A percentile compares a stretch with the other conserved stretches of the same genome.
Conservation (phyloP, 192 early-diverging fungal genomes). For the Spizellomyces sp. region DNA sequence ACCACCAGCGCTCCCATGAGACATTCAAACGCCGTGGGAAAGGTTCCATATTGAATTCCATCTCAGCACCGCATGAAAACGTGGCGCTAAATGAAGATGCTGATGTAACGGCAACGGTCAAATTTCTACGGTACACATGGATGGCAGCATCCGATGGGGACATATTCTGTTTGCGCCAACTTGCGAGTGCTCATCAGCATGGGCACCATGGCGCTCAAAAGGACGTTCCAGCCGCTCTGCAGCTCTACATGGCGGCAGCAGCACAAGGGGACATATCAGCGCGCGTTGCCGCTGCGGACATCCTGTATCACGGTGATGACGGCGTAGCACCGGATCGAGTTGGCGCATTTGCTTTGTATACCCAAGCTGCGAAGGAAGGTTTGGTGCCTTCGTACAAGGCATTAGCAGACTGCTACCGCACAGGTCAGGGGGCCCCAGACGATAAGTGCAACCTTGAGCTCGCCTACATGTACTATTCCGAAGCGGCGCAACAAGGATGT, state of each 20-base stretch:
- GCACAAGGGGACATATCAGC: constrained; percentile 5
- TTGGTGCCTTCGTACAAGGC: constrained; percentile 9
- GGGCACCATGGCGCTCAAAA: constrained; percentile 6
- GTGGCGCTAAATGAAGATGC: neutral
- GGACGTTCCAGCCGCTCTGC: constrained; percentile 11
- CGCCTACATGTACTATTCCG: constrained; percentile 11
- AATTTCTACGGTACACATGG: constrained; percentile 10
- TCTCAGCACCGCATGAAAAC: neutral
- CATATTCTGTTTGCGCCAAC: neutral
- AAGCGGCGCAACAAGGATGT: neutral
- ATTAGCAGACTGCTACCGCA: constrained; percentile 29
- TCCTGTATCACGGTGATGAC: constrained; percentile 17
- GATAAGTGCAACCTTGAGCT: constrained; percentile 15
- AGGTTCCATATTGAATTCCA: neutral
- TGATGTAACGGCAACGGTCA: neutral
- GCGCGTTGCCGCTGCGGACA: constrained; percentile 9
- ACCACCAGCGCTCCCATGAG: neutral
- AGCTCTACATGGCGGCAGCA: constrained; percentile 16
- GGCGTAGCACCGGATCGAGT: constrained; percentile 12
- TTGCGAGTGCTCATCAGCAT: constrained; percentile 12
- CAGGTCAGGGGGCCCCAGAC: constrained; percentile 18
- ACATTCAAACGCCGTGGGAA: no score
- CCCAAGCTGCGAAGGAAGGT: constrained; percentile 12
- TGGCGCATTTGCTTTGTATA: constrained; percentile 10
- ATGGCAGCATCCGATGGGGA: constrained; percentile 19